phyloP scores from a whole-genome alignment of 1,284 basidiomycete species.

The Fomes fomentarius region DNA sequence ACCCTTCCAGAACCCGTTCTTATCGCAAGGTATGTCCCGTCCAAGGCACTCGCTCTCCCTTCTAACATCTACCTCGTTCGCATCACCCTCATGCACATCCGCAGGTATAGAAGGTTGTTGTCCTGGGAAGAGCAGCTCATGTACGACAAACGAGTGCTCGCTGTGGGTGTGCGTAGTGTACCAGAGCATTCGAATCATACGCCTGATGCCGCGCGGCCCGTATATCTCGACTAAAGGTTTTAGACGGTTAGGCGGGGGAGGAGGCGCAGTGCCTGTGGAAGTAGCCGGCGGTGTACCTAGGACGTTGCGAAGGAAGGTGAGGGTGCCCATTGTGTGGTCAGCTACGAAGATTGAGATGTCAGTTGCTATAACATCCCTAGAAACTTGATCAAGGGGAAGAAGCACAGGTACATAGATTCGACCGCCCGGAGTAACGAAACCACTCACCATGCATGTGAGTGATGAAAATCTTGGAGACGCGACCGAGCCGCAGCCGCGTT shows the following conservation, averaged over 20 bases:
- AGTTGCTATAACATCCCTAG: background rate
- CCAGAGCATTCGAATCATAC: slow-evolving; percentile 76
- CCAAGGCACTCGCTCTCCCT: slow-evolving; percentile 75
- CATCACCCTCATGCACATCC: slow-evolving; percentile 31
- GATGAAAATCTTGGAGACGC: slow-evolving; percentile 78
- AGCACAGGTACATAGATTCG: background rate
- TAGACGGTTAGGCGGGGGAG: slow-evolving; percentile 11
- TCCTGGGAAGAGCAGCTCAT: slow-evolving; percentile 72
- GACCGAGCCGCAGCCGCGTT: slow-evolving; percentile 49
- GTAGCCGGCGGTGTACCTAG: slow-evolving; percentile 47
- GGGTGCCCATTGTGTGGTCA: slow-evolving; percentile 83
- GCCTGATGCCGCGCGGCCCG: slow-evolving; percentile 83
- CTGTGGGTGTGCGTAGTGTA: slow-evolving; percentile 70
- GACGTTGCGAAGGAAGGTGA: slow-evolving; percentile 71
- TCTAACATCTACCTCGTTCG: slow-evolving; percentile 33
- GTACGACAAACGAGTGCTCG: slow-evolving; percentile 74
- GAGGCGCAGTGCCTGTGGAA: slow-evolving; percentile 1
- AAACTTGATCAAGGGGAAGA: background rate
- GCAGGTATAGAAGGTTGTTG: slow-evolving; percentile 55
- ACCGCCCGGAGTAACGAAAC: background rate
- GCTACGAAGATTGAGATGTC: slow-evolving; percentile 41
- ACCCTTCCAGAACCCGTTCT: slow-evolving; percentile 74
- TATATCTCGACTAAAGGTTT: slow-evolving; percentile 73
- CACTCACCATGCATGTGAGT: slow-evolving; percentile 85
- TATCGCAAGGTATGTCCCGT: slow-evolving; percentile 59